Conservation (phyloP, 805 yeast species). For the Barnettozyma pratensis region DNA sequence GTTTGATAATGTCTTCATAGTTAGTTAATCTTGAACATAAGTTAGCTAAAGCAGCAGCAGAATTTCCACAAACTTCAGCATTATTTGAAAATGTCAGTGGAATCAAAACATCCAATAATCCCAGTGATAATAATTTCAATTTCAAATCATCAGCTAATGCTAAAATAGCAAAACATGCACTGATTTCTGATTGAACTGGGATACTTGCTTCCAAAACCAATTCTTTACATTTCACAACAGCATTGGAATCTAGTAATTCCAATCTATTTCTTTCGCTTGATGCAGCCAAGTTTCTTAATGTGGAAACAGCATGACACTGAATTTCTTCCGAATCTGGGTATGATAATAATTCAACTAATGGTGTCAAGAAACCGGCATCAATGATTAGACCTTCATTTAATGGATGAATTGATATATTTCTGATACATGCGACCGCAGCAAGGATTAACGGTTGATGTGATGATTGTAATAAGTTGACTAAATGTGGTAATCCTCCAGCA, state of each 20-base stretch:
- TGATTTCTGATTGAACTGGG: constrained; percentile 90
- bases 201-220: constrained; percentile 83
- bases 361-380: constrained; percentile 93
- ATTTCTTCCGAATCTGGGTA: constrained; percentile 90
- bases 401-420: constrained; percentile 96
- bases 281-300: constrained; percentile 93
- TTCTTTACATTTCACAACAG: constrained; percentile 87
- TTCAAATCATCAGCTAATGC: constrained; percentile 96
- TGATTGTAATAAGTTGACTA: constrained; percentile 84
- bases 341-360: constrained; percentile 79
- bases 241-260: constrained; percentile 91
- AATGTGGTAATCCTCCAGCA: constrained; percentile 91
- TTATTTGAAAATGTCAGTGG: constrained; percentile 86
- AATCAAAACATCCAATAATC: constrained; percentile 80
- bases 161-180: constrained; percentile 94
- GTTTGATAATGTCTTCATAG: constrained; percentile 69
- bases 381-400: constrained; percentile 92
- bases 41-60: constrained; percentile 97
- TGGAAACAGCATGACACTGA: constrained; percentile 96
- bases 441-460: constrained; percentile 87
- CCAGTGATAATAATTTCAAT: constrained; percentile 73
- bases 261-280: constrained; percentile 88
- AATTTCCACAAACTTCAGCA: constrained; percentile 95
- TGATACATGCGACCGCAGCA: constrained; percentile 97
- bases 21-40: constrained; percentile 86